These are phyloP conservation scores for Aegle marmelos DNA, from an alignment of 345 rosid species.

Conservation along the genomic window DNA sequence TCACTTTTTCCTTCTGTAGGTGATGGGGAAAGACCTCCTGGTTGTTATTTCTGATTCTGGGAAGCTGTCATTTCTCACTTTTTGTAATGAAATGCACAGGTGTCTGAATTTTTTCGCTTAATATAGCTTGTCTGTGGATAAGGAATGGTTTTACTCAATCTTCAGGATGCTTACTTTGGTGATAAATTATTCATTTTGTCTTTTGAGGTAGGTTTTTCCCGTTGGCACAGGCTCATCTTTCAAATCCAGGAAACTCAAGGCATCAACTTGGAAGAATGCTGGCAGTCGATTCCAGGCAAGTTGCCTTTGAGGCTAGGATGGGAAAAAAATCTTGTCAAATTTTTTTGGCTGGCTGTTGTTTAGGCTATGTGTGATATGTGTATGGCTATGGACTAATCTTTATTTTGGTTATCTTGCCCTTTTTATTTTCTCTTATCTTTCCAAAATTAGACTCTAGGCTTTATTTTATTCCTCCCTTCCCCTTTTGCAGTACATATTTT, in stretches of 20 bases:
- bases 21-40: conserved; percentile 74
- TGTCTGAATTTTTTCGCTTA: conserved; percentile 25
- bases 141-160: conserved; percentile 2
- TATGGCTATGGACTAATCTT: background rate
- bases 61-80: conserved; percentile 86
- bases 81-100: conserved; percentile 98
- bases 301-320: background rate
- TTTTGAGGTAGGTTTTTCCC: conserved; percentile 75
- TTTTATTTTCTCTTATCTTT: background rate
- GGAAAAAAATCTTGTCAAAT: background rate
- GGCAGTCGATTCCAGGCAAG: conserved; percentile 81
- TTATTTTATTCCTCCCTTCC: background rate
- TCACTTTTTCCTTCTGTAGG: conserved; percentile 37
- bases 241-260: conserved; percentile 77
- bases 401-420: background rate
- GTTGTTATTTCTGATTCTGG: conserved; percentile 97
- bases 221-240: conserved; percentile 74
- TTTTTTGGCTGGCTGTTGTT: background rate
- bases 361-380: background rate
- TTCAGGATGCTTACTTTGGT: conserved; percentile 11
- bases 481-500: background rate
- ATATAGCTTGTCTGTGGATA: conserved; percentile 11
- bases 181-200: conserved; percentile 9
- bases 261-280: conserved; percentile 85
- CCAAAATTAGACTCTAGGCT: background rate